Base-by-base conservation (phyloP, 176 grass and related monocot species). In the Tillandsia fasciculata region DNA sequence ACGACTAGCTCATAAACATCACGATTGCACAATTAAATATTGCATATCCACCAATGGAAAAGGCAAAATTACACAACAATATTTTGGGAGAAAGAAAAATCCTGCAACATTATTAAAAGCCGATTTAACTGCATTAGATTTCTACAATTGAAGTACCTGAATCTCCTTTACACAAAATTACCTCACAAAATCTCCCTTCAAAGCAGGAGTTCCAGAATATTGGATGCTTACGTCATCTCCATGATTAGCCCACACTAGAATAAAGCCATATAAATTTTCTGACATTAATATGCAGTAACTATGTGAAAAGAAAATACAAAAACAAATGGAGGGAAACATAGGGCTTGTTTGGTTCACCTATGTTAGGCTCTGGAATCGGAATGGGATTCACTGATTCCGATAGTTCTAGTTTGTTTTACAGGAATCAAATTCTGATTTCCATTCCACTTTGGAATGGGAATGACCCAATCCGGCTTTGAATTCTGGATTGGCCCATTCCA, bases 111-210 rank as follows among this genome's bases (percentile, higher is more conserved):
- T 20, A 9, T 1, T 15, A 59, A 22, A 59, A n/a, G 9, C 56
- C n/a, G 20, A 22, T 2, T 8, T 22, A 20, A 20, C 2, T 59
- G 2, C n/a, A 59, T 8, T 17, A 22, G 2, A 20, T 59, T 59
- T 59, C 15, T 59, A 14, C 15, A 59, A 9, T 0, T 18, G 20
- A 59, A 59, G 14, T 20, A 66, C n/a, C 3, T 14, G 47, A 68
- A 28, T 49, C 68, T 29, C 0, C 53, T 71, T n/a, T 49, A 72
- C 14, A 82, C 14, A 73, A 67, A 42, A 69, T 80, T 93, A 99
- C 94, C 89, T 81, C 53, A 92, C 90, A 81, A 93, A 99, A 84
- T 99, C 94, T 82, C 94, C 94, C 70, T 99, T 99, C 66, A 99
- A 73, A 47, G 94, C 94, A 53, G 87, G 84, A 85, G 94, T 99